Evolutionary conservation across 2,329 filamentous ascomycete genomes (phyloP).

Genomic region (Lojkania enalia): DNA sequence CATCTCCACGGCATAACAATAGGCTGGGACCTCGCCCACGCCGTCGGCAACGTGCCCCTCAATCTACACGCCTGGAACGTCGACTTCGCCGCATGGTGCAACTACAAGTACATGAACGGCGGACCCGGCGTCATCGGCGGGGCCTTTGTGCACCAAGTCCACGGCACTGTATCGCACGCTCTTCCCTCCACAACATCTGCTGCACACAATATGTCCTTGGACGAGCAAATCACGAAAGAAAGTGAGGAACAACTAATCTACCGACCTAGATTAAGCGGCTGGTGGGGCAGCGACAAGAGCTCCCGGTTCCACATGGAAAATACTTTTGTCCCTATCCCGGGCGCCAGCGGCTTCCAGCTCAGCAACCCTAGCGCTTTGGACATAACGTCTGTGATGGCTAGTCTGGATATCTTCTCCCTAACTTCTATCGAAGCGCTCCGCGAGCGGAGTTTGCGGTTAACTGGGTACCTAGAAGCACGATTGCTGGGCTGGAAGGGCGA

Average conservation of each 20-base stretch:
- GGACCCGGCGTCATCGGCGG: constrained; percentile 82
- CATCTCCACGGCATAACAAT: constrained; percentile 71
- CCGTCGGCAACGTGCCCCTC: constrained; percentile 80
- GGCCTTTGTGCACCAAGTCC: constrained; percentile 76
- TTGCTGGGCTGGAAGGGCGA: constrained; percentile 26
- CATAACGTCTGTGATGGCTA: constrained; percentile 72
- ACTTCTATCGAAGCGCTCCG: constrained; percentile 71
- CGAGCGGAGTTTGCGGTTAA: constrained; percentile 71
- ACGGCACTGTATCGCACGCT: constrained; percentile 59
- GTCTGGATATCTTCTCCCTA: constrained; percentile 72
- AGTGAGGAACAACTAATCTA: constrained; percentile 51
- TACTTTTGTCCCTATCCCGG: constrained; percentile 73
- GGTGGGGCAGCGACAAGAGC: constrained; percentile 82
- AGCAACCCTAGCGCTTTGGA: constrained; percentile 82
- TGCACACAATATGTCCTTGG: no score
- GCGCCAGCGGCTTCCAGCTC: constrained; percentile 81
- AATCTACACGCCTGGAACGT: constrained; percentile 85
- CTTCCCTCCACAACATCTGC: constrained; percentile 1
- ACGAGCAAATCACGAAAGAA: not conserved
- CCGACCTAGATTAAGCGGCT: constrained; percentile 72
- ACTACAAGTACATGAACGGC: constrained; percentile 91
- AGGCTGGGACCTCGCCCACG: constrained; percentile 89
- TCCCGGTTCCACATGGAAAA: constrained; percentile 84
- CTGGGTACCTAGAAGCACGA: constrained; percentile 70
- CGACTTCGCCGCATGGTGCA: constrained; percentile 92